These are phyloP conservation scores for Ustilago cynodontis DNA, from an alignment of 1,284 basidiomycete species.

Conservation along the genomic window DNA sequence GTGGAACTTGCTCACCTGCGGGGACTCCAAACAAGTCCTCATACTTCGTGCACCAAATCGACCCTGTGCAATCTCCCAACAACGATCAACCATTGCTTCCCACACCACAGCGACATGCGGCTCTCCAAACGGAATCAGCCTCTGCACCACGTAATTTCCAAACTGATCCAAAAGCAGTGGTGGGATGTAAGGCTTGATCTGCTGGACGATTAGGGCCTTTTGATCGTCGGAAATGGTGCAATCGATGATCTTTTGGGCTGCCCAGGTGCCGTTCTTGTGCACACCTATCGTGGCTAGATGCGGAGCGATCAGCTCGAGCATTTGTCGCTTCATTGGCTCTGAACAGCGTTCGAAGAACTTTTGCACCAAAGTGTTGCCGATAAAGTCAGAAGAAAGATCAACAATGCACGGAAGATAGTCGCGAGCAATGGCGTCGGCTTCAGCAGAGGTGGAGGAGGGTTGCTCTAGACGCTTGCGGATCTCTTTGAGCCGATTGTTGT, in stretches of 20 bases:
- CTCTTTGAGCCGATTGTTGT: conserved; percentile 89
- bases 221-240: conserved; percentile 86
- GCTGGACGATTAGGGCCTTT: conserved; percentile 83
- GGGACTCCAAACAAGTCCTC: conserved; percentile 93
- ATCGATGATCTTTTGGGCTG: conserved; percentile 95
- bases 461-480: conserved; percentile 89
- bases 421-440: conserved; percentile 87
- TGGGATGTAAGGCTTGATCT: conserved; percentile 90
- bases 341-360: conserved; percentile 94
- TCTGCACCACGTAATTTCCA: conserved; percentile 98
- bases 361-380: conserved; percentile 98
- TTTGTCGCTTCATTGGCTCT: conserved; percentile 80
- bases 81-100: conserved; percentile 96
- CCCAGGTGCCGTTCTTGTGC: conserved; percentile 99
- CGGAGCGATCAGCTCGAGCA: conserved; percentile 93
- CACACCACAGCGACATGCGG: conserved; percentile 95
- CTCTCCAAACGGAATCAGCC: conserved; percentile 88
- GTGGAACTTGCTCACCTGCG: conserved; percentile 74
- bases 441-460: conserved; percentile 83
- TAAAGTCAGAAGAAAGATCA: conserved; percentile 97
- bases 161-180: conserved; percentile 94
- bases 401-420: conserved; percentile 85
- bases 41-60: conserved; percentile 97
- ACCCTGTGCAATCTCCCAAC: conserved; percentile 97
- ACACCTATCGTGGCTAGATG: conserved; percentile 97